Percentiles rank a stretch among this genome's conserved stretches.
These are phyloP conservation scores for Sporothrix euskadiensis DNA, from an alignment of 2,329 filamentous ascomycete species.

Conservation along the genomic window DNA sequence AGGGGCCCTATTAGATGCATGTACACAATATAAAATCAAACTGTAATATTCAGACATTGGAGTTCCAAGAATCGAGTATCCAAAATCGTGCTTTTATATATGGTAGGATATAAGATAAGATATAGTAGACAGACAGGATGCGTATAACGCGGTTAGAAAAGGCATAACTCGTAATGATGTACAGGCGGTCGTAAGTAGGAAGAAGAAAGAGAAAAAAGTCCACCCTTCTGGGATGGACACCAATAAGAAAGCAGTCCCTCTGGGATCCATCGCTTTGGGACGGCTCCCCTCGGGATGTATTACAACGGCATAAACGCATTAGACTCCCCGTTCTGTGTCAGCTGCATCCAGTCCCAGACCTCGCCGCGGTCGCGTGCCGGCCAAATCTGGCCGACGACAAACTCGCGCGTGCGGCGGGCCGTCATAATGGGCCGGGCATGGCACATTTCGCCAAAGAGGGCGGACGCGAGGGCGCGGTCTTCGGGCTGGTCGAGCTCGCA, in stretches of 20 bases:
- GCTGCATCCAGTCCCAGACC: slow-evolving; percentile 32
- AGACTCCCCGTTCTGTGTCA: slow-evolving; percentile 20
- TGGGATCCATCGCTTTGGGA: too few species aligned
- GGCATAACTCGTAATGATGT: neutral
- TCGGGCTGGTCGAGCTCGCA: slow-evolving; percentile 31
- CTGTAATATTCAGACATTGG: neutral
- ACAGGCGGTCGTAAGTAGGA: neutral
- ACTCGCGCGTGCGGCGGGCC: slow-evolving; percentile 25
- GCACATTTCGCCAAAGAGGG: slow-evolving; percentile 28
- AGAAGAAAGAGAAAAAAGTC: too few species aligned
- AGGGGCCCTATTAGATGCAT: too few species aligned
- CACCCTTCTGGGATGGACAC: too few species aligned
- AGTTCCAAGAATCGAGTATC: neutral
- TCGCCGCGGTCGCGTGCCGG: slow-evolving; percentile 30
- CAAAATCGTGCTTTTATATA: too few species aligned
- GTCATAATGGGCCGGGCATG: slow-evolving; percentile 28
- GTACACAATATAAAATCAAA: neutral
- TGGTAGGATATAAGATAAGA: neutral
- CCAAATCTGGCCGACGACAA: slow-evolving; percentile 31
- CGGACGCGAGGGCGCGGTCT: slow-evolving; percentile 27
- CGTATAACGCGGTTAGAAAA: neutral
- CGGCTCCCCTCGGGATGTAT: neutral
- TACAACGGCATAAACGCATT: slow-evolving; percentile 29
- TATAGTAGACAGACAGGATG: neutral
- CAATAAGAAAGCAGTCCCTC: too few species aligned